Evolutionary conservation across 495 filamentous ascomycete species (phyloP).

Genomic region (Xylaria grammica): DNA sequence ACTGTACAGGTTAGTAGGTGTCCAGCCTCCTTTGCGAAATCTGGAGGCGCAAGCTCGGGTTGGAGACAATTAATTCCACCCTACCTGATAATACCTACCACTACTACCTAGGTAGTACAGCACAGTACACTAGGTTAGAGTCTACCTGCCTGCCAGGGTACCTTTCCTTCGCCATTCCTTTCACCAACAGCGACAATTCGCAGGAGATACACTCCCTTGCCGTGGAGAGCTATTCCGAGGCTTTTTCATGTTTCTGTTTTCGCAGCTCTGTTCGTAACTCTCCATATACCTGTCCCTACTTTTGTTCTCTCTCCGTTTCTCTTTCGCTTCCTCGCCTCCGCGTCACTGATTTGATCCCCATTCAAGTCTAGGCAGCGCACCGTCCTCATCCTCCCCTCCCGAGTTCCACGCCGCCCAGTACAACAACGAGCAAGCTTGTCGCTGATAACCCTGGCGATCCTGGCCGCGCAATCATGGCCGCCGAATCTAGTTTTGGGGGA

Average conservation of each 20-base stretch:
- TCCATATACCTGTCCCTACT: background rate
- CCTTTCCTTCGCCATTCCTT: background rate
- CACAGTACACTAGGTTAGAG: background rate
- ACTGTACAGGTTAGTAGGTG: background rate
- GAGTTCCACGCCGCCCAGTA: constrained; percentile 28
- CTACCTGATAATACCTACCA: background rate
- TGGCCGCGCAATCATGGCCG: constrained; percentile 39
- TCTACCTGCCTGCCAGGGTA: background rate
- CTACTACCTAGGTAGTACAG: no score
- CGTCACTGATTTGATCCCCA: constrained; percentile 2
- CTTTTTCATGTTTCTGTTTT: constrained; percentile 1
- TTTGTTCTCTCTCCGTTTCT: background rate
- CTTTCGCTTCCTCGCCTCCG: background rate
- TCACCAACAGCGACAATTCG: background rate
- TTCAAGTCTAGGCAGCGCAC: constrained; percentile 9
- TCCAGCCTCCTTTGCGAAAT: constrained; percentile 23
- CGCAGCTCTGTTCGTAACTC: constrained; percentile 6
- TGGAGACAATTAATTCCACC: constrained; percentile 20
- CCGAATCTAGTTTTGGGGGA: constrained; percentile 38
- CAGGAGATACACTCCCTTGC: background rate
- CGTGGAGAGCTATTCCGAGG: background rate
- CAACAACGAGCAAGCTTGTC: constrained; percentile 30
- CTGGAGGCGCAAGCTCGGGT: constrained; percentile 20
- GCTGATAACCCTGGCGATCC: constrained; percentile 26
- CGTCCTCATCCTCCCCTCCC: constrained; percentile 23